Evolutionary conservation across 805 yeast genomes (phyloP), one percentile per base, ranked within the genome.

Genomic region (Saccharomycopsis schoenii): DNA sequence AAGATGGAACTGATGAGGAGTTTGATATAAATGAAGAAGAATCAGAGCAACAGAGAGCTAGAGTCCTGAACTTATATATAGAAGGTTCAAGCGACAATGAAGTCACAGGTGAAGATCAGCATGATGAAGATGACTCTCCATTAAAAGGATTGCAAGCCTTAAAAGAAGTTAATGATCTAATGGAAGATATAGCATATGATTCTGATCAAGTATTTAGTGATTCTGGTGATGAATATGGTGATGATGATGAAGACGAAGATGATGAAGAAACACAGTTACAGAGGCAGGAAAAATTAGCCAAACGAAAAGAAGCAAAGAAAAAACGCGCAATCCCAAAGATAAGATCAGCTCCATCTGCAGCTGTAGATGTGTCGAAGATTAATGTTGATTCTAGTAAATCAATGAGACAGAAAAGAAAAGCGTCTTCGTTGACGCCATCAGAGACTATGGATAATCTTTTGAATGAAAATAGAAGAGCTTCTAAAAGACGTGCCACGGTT

Each of bases 401-500:
- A 1, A 11, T 25, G 11, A 60, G 75, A 66, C 21, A 40, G n/a
- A 34, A 15, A 19, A 55, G 50, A 5, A 56, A 56, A 62, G 65
- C 76, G 64, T 68, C 79, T 2, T 76, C 74, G 64, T 68, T 67
- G 60, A 66, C 59, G 34, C 60, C 59, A 21, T 58, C 66, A 29
- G 29, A 40, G 12, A 51, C 57, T 65, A 80, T 86, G 0, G 85
- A 80, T 12, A 75, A 83, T 15, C 69, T 88, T 34, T 69, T 86
- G 21, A 72, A 77, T 15, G 71, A 76, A 1, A 76, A 76, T 4
- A 77, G 96, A 70, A 77, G 97, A 67, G 81, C 86, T 0, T 88
- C 96, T 0, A 81, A 89, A 17, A 82, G 99, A 70, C 75, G 82
- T 10, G 80, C 96, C 0, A 94, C 96, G 0, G 80, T 90, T 1